Evolutionary conservation across 2,329 filamentous ascomycete species (phyloP), one percentile per base, ranked within the genome.

Genomic region (Fusarium stilboides): DNA sequence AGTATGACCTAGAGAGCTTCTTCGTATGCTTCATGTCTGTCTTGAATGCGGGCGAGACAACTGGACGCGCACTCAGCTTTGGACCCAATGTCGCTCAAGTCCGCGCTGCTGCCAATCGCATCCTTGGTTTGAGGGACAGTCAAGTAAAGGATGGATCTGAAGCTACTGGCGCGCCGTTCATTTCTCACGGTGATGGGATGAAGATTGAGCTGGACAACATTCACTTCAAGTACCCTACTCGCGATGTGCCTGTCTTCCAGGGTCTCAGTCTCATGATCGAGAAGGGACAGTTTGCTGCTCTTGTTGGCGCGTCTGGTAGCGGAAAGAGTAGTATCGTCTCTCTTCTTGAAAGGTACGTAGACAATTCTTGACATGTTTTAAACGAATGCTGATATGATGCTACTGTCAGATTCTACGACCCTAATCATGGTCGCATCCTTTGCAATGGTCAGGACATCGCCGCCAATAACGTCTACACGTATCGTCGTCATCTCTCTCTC

Each of bases 361-460:
- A n/a, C n/a, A n/a, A n/a, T n/a, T n/a, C n/a, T n/a, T n/a, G n/a
- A n/a, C n/a, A n/a, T n/a, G n/a, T n/a, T n/a, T n/a, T n/a, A n/a
- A n/a, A n/a, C n/a, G n/a, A n/a, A n/a, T n/a, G n/a, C n/a, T n/a
- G n/a, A n/a, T n/a, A n/a, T n/a, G n/a, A n/a, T n/a, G n/a, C n/a
- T n/a, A n/a, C n/a, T n/a, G n/a, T n/a, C n/a, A n/a, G n/a, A 43
- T 94, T 94, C 78, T 95, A 95, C 76, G 87, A 92, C 26, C 80
- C 89, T 0, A 81, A 86, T 19, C 81, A 84, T 6, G 93, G 93
- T 9, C 80, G 81, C 7, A 89, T 96, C 52, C 80, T 89, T 1
- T 87, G 89, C 75, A 89, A 92, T 74, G 88, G 85, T 3, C 80
- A 82, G 47, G 85, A 91, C 69, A 88, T 94, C 42, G 76, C 81